Conservation (phyloP, 1,139 yeast genomes). For the Blastobotrys apis region DNA sequence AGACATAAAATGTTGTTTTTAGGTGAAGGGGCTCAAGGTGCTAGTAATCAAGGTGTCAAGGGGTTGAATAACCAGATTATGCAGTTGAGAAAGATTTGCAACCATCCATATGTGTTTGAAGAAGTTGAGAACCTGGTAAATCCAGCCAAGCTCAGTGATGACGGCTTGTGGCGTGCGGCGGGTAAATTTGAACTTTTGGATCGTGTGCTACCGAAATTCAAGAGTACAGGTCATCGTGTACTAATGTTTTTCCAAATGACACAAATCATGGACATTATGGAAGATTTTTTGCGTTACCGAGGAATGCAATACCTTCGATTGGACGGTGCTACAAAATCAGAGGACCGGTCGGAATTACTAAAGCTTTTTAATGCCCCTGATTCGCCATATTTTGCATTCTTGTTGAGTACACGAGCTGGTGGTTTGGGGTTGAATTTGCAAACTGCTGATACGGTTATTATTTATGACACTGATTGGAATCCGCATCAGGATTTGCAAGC, state of each 20-base stretch:
- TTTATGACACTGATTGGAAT: constrained; percentile 97
- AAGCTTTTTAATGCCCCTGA: constrained; percentile 80
- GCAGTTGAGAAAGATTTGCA: constrained; percentile 95
- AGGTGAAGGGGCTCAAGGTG: constrained; percentile 44
- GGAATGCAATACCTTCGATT: constrained; percentile 79
- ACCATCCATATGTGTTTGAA: constrained; percentile 95
- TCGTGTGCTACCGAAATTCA: constrained; percentile 81
- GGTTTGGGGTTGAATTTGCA: constrained; percentile 94
- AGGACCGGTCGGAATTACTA: constrained; percentile 82
- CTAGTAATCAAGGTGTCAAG: constrained; percentile 63
- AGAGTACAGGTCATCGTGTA: constrained; percentile 81
- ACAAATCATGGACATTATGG: constrained; percentile 98
- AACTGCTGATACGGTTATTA: constrained; percentile 94
- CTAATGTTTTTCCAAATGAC: constrained; percentile 97
- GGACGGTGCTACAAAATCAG: constrained; percentile 94
- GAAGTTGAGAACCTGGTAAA: constrained; percentile 87
- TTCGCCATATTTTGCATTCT: constrained; percentile 84
- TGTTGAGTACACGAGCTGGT: constrained; percentile 94
- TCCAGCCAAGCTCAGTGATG: constrained; percentile 59
- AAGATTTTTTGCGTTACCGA: constrained; percentile 75
- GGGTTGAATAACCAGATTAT: constrained; percentile 91
- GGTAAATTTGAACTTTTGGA: constrained; percentile 93
- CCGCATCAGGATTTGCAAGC: constrained; percentile 99
- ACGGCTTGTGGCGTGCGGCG: constrained; percentile 76
- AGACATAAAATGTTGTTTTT: constrained; percentile 83